Conservation (phyloP, 2,329 filamentous ascomycete genomes). For the Ascochyta fabae region DNA sequence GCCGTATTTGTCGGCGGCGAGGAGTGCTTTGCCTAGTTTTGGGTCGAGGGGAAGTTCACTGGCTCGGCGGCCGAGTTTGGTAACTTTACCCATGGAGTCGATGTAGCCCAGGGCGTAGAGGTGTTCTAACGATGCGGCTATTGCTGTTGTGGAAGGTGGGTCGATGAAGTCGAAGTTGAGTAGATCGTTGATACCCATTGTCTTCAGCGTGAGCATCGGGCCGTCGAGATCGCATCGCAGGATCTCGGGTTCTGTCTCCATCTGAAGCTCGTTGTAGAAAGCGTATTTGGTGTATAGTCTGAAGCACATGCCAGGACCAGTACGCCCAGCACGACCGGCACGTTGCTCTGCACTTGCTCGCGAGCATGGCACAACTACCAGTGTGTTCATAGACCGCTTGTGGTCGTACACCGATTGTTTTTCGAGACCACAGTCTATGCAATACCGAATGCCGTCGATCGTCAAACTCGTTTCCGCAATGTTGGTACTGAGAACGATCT, state of each 20-base stretch:
- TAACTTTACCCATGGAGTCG: slow-evolving; percentile 86
- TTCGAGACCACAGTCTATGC: slow-evolving; percentile 93
- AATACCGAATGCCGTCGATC: slow-evolving; percentile 94
- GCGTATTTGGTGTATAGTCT: slow-evolving; percentile 91
- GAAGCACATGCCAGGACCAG: slow-evolving; percentile 91
- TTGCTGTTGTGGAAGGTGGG: slow-evolving; percentile 83
- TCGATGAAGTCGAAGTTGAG: slow-evolving; percentile 98
- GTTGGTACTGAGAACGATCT: slow-evolving; percentile 93
- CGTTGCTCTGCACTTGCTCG: slow-evolving; percentile 92
- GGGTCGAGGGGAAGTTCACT: slow-evolving; percentile 93
- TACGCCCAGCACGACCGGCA: slow-evolving; percentile 89
- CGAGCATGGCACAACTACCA: slow-evolving; percentile 90
- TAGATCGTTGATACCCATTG: slow-evolving; percentile 88
- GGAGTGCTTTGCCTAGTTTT: slow-evolving; percentile 86
- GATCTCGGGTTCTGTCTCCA: slow-evolving; percentile 91
- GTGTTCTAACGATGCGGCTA: slow-evolving; percentile 88
- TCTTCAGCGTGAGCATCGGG: slow-evolving; percentile 85
- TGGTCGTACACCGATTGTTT: slow-evolving; percentile 96
- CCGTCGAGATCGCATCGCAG: slow-evolving; percentile 86
- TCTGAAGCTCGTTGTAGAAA: slow-evolving; percentile 93
- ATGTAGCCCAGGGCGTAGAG: slow-evolving; percentile 89
- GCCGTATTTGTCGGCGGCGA: slow-evolving; percentile 87
- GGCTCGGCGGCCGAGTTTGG: slow-evolving; percentile 91
- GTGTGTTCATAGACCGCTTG: slow-evolving; percentile 86
- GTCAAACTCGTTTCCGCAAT: slow-evolving; percentile 96